phyloP scores from a whole-genome alignment of 768 basidiomycete species.

The Suillus subalutaceus region DNA sequence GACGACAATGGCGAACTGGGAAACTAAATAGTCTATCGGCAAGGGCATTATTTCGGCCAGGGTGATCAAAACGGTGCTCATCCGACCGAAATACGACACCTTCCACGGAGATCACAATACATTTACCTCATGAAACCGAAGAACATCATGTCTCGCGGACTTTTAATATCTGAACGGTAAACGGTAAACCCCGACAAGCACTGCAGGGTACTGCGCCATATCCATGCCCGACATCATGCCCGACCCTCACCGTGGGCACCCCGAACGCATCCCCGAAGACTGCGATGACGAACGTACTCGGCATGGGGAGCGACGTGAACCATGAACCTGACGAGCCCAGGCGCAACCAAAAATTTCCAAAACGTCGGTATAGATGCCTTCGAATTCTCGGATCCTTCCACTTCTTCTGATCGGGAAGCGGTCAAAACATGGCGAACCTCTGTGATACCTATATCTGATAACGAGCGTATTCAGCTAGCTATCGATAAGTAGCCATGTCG shows the following conservation, averaged over 20 bases:
- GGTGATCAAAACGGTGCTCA: background rate
- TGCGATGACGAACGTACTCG: background rate
- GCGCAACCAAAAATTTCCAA: background rate
- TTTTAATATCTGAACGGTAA: background rate
- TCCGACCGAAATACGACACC: background rate
- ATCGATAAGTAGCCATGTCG: constrained; percentile 25
- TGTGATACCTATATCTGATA: too few relatives aligned
- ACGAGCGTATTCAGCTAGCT: too few relatives aligned
- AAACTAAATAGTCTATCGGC: background rate
- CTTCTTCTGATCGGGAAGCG: background rate
- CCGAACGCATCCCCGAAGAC: background rate
- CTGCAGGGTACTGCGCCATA: background rate
- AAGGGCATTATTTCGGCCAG: background rate
- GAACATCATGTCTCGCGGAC: background rate
- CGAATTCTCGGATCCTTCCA: background rate
- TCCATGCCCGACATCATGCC: constrained; percentile 1
- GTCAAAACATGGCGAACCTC: background rate
- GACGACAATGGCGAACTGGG: too few relatives aligned
- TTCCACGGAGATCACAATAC: background rate
- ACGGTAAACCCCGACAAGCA: background rate
- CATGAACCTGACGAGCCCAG: too few relatives aligned
- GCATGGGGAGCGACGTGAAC: background rate
- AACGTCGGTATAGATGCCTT: background rate
- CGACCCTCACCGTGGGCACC: background rate
- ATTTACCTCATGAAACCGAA: constrained; percentile 2